Conservation (phyloP, 1,284 basidiomycete genomes). For the Boletellus deceptivus region DNA sequence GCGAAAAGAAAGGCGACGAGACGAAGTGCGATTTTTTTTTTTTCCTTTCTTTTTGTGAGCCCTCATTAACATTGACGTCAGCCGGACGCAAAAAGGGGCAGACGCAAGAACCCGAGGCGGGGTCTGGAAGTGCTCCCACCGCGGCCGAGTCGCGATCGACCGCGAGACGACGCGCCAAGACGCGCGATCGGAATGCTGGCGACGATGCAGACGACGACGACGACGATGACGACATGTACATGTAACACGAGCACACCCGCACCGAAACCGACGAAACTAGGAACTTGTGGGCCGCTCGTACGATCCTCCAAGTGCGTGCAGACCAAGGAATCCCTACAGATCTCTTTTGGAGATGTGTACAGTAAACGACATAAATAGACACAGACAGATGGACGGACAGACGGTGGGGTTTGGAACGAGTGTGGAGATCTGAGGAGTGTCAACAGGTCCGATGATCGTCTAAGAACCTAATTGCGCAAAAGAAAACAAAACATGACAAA, state of each 20-base stretch:
- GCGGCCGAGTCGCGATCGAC: slow-evolving; percentile 3
- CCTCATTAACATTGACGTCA: slow-evolving; percentile 6
- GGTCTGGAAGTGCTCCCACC: not conserved
- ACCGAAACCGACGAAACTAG: no score
- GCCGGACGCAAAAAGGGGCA: slow-evolving; percentile 31
- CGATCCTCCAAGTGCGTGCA: no score
- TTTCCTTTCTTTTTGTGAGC: not conserved
- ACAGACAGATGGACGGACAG: no score
- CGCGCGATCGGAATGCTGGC: not conserved
- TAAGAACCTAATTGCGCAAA: not conserved
- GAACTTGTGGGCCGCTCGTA: no score
- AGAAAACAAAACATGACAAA: no score
- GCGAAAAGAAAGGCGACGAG: slow-evolving; percentile 64
- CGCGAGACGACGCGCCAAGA: slow-evolving; percentile 13
- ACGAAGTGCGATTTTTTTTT: slow-evolving; percentile 32
- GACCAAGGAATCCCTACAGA: no score
- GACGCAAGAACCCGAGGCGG: slow-evolving; percentile 15
- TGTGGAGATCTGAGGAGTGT: slow-evolving; percentile 5
- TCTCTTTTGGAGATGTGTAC: no score
- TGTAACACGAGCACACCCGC: slow-evolving; percentile 8
- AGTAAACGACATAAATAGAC: no score
- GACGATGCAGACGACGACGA: slow-evolving; percentile 15
- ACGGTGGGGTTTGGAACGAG: no score
- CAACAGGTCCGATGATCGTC: not conserved
- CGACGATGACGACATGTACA: slow-evolving; percentile 31